phyloP scores from a whole-genome alignment of 2,329 filamentous ascomycete species.

The Apiospora arundinis region DNA sequence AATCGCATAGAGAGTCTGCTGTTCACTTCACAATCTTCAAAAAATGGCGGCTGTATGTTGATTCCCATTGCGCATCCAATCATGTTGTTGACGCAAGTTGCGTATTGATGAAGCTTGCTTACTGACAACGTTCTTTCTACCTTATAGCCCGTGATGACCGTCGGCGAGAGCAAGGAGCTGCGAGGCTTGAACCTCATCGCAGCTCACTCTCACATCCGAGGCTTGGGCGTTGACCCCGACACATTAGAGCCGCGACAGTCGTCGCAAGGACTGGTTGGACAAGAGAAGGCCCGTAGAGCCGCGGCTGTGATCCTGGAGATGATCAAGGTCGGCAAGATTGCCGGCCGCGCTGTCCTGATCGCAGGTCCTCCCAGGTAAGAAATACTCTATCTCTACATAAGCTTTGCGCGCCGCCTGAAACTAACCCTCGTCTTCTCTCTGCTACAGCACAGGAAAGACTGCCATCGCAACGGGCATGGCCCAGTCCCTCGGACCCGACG shows the following conservation, averaged over 20 bases:
- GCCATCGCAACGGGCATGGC: slow-evolving; percentile 99
- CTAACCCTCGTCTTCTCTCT: not conserved
- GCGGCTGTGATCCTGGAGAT: slow-evolving; percentile 97
- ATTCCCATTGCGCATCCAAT: not conserved
- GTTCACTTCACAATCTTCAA: slow-evolving; percentile 33
- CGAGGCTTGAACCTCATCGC: slow-evolving; percentile 96
- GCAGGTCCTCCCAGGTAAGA: slow-evolving; percentile 84
- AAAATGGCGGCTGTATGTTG: slow-evolving; percentile 60
- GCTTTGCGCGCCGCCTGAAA: not conserved
- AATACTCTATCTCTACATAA: not conserved
- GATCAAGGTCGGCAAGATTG: slow-evolving; percentile 99
- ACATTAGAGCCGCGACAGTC: slow-evolving; percentile 84
- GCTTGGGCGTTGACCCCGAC: slow-evolving; percentile 89
- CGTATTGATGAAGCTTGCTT: not conserved
- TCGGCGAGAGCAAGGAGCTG: slow-evolving; percentile 95
- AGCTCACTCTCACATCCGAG: slow-evolving; percentile 96
- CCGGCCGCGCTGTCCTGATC: slow-evolving; percentile 91
- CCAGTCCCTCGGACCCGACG: slow-evolving; percentile 90
- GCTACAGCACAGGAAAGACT: slow-evolving; percentile 87
- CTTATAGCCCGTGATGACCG: slow-evolving; percentile 69
- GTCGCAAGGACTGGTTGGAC: slow-evolving; percentile 93
- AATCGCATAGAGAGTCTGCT: not conserved
- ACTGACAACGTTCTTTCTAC: not conserved
- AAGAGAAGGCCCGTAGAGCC: slow-evolving; percentile 95
- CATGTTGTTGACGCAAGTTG: not conserved